Evolutionary conservation across 345 rosid species (phyloP).

Genomic region (Camelina hispida): DNA sequence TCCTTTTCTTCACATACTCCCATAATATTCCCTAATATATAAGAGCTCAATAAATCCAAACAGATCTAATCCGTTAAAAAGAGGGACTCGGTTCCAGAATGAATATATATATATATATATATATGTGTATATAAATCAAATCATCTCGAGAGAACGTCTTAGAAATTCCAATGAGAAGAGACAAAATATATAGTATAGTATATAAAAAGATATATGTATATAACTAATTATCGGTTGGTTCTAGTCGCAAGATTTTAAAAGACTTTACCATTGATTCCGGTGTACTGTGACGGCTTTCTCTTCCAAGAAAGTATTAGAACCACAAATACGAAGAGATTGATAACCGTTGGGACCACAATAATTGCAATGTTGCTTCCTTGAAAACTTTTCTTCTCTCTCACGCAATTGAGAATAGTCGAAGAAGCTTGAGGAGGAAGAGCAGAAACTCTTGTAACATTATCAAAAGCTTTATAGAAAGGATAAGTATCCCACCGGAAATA

Average conservation of each 20-base stretch:
- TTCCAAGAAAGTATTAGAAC: constrained; percentile 28
- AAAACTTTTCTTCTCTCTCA: constrained; percentile 14
- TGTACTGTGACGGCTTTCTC: constrained; percentile 16
- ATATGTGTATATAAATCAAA: too few species aligned
- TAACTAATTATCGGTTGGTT: background rate
- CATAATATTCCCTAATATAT: background rate
- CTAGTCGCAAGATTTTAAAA: background rate
- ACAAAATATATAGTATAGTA: too few species aligned
- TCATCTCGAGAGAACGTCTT: too few species aligned
- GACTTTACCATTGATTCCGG: constrained; percentile 26
- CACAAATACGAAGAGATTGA: constrained; percentile 25
- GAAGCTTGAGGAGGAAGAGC: constrained; percentile 28
- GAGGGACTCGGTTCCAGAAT: too few species aligned
- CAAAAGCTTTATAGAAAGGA: constrained; percentile 42
- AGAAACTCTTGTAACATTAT: constrained; percentile 27
- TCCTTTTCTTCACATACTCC: background rate
- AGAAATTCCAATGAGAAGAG: too few species aligned
- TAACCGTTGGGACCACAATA: constrained; percentile 37
- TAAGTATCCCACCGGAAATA: constrained; percentile 55
- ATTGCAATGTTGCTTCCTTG: constrained; percentile 33
- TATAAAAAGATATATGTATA: background rate
- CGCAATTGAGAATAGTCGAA: constrained; percentile 8
- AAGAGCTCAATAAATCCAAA: background rate
- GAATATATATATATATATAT: too few species aligned
- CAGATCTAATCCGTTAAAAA: too few species aligned